phyloP scores from a whole-genome alignment of 257 asterid genomes.

The Nicotiana attenuata region DNA sequence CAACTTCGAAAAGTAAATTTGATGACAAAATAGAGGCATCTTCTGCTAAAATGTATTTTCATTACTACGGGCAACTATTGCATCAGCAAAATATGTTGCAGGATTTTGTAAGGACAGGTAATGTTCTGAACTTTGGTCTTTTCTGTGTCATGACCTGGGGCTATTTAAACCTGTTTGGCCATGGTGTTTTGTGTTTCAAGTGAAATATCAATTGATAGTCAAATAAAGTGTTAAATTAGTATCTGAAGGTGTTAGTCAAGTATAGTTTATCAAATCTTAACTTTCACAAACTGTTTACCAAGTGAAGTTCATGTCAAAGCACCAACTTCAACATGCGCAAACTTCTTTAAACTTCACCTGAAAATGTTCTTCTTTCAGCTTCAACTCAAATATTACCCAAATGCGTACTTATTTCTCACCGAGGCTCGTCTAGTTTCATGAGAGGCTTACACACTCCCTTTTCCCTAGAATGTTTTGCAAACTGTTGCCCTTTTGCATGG shows the following conservation, averaged over 20 bases:
- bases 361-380: neutral
- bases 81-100: conserved; percentile 99
- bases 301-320: neutral
- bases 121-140: neutral
- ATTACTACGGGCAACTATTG: conserved; percentile 93
- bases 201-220: neutral
- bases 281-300: neutral
- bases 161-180: neutral
- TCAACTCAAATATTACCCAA: neutral
- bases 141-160: neutral
- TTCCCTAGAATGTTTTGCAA: neutral
- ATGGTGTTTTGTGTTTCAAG: neutral
- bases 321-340: neutral
- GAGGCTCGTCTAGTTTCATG: neutral
- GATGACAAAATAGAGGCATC: conserved; percentile 94
- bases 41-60: conserved; percentile 98
- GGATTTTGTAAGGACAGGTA: conserved; percentile 98
- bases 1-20: conserved; percentile 64
- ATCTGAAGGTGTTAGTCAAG: neutral
- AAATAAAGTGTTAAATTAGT: neutral
- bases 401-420: neutral
- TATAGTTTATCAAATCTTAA: neutral
- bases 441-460: neutral
- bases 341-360: neutral
- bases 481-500: neutral